Evolutionary conservation across 441 rosid species (phyloP).

Genomic region (Gossypium laxum): DNA sequence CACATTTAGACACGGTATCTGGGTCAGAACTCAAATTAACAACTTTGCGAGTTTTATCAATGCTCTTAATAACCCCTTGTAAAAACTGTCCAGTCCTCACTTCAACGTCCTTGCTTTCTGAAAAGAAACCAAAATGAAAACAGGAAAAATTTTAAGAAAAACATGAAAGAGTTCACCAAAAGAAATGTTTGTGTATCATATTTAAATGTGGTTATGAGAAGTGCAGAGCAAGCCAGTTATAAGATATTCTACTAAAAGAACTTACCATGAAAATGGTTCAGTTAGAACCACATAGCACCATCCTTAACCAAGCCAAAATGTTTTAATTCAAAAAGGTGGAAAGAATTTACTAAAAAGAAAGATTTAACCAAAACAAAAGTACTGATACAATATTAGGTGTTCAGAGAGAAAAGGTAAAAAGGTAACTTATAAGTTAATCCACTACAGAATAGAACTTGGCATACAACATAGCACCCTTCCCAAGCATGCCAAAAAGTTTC

Average conservation of each 20-base stretch:
- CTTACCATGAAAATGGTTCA: background rate
- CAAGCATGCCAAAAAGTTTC: background rate
- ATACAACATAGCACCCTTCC: background rate
- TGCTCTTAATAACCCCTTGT: slow-evolving; percentile 66
- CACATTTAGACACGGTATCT: slow-evolving; percentile 60
- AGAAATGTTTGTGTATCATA: background rate
- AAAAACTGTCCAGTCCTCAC: slow-evolving; percentile 57
- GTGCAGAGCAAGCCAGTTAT: background rate
- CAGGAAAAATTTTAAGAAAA: background rate
- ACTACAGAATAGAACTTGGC: background rate
- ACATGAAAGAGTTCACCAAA: background rate
- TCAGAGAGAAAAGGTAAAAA: background rate
- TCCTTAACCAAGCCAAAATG: background rate
- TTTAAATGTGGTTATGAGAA: background rate
- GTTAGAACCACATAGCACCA: background rate
- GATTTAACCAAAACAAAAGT: background rate
- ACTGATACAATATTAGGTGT: background rate
- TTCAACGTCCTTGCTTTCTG: slow-evolving; percentile 36
- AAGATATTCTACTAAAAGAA: slow-evolving; percentile 3
- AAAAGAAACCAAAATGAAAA: slow-evolving; percentile 8
- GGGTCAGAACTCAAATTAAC: slow-evolving; percentile 60
- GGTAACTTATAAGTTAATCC: background rate
- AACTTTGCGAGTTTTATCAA: slow-evolving; percentile 70
- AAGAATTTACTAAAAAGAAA: background rate
- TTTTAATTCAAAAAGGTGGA: background rate